Evolutionary conservation across 495 filamentous ascomycete species (phyloP), one percentile per base, ranked within the genome.

Genomic region (Entonaema liquescens): DNA sequence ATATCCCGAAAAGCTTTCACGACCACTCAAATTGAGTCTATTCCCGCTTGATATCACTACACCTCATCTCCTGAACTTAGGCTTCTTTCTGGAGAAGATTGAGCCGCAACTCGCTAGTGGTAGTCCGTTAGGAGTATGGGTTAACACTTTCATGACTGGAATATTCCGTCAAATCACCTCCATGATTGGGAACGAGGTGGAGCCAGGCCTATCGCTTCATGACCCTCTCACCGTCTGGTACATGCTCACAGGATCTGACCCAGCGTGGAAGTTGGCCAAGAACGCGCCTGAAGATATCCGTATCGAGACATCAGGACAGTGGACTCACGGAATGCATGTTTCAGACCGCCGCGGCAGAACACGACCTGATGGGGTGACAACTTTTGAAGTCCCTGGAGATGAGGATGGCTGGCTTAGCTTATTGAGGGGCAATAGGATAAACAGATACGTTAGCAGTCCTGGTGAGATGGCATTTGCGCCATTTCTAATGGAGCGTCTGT

Each of bases 161-260:
- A 92, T 91, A 3, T 97, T 94, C 80, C 78, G 81, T 58, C 95
- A 94, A 56, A 87, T 97, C 70, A 85, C 89, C 54, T 85, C 90
- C 42, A 82, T 87, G 9, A 82, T 84, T 53, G 83, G 81, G 23
- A 82, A 83, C 2, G 88, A 86, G 28, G 82, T 74, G 35, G 77
- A 85, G 38, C 86, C 87, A 1, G 85, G 85, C 28, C 79, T 98
- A 21, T 88, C 88, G 62, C 79, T 99, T 70, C 95, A 99, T 73
- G 95, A 99, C 75, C 94, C 95, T 9, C 79, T 97, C 23, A 91
- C 89, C 65, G 83, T 98, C 5, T 98, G 93, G 92, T 96, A 96
- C 75, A 89, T 92, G 74, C 78, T 96, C 44, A 89, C 89, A 0
- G 77, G 78, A 36, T 80, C 83, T 54, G 77, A 83, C 40, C 80